These are phyloP conservation scores for Zopfia rhizophila DNA, from an alignment of 2,329 filamentous ascomycete genomes.

Conservation along the genomic window DNA sequence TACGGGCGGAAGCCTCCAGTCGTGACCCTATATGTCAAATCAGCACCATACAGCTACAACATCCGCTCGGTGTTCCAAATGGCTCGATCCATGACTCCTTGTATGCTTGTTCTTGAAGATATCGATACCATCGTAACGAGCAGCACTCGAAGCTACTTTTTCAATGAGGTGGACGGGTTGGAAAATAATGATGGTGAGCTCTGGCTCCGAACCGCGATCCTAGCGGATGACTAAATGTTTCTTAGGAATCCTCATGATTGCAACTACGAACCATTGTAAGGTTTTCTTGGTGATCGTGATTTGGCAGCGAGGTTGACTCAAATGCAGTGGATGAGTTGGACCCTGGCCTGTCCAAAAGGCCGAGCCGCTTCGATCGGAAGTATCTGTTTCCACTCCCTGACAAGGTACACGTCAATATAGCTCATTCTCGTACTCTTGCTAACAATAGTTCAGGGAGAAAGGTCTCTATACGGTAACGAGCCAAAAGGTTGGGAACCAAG, in stretches of 20 bases:
- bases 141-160: constrained; percentile 50
- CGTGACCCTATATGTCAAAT: constrained; percentile 39
- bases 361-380: constrained; percentile 73
- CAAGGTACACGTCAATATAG: constrained; percentile 21
- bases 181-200: constrained; percentile 48
- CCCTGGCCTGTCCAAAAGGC: constrained; percentile 67
- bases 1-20: constrained; percentile 47
- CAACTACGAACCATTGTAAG: constrained; percentile 51
- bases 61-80: constrained; percentile 47
- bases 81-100: constrained; percentile 51
- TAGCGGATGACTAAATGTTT: background rate
- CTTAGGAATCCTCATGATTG: constrained; percentile 53
- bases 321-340: constrained; percentile 45
- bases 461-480: constrained; percentile 65
- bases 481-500: background rate
- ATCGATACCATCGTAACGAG: constrained; percentile 53
- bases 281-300: too few relatives aligned
- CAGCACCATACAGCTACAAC: constrained; percentile 38
- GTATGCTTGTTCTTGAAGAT: constrained; percentile 55
- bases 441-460: constrained; percentile 57
- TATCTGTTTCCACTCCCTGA: constrained; percentile 71
- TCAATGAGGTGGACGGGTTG: constrained; percentile 56
- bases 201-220: background rate
- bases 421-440: constrained; percentile 1
- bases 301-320: background rate